These are phyloP conservation scores for Colletotrichum falcatum DNA, from an alignment of 2,329 filamentous ascomycete species.

Conservation along the genomic window DNA sequence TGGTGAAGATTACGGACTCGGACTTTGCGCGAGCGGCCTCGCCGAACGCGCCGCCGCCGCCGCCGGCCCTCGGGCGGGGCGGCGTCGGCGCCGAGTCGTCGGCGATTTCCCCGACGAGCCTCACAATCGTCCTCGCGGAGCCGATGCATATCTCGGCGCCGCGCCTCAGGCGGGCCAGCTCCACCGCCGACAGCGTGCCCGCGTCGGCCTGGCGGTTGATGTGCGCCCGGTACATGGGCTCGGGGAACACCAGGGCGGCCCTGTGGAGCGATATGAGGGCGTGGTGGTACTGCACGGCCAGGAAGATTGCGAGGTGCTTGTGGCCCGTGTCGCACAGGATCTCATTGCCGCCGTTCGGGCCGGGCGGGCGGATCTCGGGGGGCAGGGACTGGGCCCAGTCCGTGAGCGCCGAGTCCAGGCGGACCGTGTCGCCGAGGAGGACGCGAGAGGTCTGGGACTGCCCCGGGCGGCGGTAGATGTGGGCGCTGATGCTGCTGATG, in stretches of 20 bases:
- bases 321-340: conserved; percentile 1
- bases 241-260: conserved; percentile 41
- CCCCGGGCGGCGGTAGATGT: conserved; percentile 21
- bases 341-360: conserved; percentile 12
- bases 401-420: conserved; percentile 40
- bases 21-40: neutral
- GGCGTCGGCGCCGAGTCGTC: conserved; percentile 13
- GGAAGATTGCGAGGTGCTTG: conserved; percentile 30
- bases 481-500: conserved; percentile 37
- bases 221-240: conserved; percentile 38
- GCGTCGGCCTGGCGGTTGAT: conserved; percentile 35
- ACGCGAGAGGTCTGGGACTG: conserved; percentile 18
- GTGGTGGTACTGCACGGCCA: conserved; percentile 25
- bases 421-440: conserved; percentile 37
- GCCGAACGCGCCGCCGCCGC: neutral
- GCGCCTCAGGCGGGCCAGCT: conserved; percentile 16
- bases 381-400: conserved; percentile 41
- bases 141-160: conserved; percentile 29
- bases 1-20: conserved; percentile 17
- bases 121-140: conserved; percentile 23
- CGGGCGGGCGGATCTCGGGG: conserved; percentile 4
- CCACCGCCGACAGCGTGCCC: neutral
- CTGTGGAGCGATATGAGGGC: conserved; percentile 42
- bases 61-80: too few species aligned
- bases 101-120: conserved; percentile 25